A percentile compares a stretch with the other conserved stretches of the same genome.
These are phyloP conservation scores for Pseudocohnilembus persalinus DNA, from an alignment of 169 alveolate genomes.

Conservation along the genomic window DNA sequence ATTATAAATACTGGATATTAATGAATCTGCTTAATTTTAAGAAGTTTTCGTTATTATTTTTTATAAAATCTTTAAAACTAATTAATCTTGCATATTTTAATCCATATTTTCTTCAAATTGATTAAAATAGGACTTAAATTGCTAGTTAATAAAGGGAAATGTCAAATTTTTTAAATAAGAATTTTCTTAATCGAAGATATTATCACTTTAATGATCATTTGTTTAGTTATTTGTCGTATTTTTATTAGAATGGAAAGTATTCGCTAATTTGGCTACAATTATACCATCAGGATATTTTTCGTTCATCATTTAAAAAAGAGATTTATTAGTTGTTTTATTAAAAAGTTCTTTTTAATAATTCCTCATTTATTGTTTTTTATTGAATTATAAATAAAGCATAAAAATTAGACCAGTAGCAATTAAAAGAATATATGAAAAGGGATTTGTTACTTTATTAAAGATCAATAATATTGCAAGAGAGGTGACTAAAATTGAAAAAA, in stretches of 20 bases:
- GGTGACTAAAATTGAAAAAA: no score
- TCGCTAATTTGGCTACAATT: neutral
- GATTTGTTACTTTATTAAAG: no score
- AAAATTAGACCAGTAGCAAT: neutral
- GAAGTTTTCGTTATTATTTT: no score
- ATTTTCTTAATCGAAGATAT: no score
- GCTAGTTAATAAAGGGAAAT: neutral
- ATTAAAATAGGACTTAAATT: neutral
- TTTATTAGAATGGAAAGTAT: no score
- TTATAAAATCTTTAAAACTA: no score
- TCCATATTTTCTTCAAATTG: neutral
- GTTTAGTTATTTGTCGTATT: no score
- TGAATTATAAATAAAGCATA: neutral
- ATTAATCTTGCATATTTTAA: neutral
- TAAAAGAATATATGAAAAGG: no score
- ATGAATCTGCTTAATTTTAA: neutral
- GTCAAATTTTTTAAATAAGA: neutral
- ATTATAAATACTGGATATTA: neutral
- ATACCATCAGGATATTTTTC: neutral
- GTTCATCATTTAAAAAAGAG: neutral
- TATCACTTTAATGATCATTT: no score
- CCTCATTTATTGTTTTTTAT: neutral
- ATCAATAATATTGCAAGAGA: no score
- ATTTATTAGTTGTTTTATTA: neutral
- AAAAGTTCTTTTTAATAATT: neutral